Evolutionary conservation across 2,329 filamentous ascomycete genomes (phyloP).

Genomic region (Diaporthe citri): DNA sequence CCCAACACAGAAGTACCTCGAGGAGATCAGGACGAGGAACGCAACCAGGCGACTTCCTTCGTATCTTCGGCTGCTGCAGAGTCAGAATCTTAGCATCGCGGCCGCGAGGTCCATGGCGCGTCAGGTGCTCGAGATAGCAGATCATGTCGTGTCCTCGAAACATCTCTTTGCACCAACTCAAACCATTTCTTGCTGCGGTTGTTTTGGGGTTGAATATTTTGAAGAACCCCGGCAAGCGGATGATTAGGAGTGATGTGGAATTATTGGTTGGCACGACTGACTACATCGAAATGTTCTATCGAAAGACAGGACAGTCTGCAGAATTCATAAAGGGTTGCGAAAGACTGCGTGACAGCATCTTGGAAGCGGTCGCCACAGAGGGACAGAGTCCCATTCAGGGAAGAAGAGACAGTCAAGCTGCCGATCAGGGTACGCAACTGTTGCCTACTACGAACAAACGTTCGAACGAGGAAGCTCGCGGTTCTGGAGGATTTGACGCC

Average conservation of each 20-base stretch:
- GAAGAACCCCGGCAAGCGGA: conserved; percentile 2
- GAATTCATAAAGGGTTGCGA: conserved; percentile 5
- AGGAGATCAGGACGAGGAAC: conserved; percentile 3
- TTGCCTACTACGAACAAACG: background rate
- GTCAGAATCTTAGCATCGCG: conserved; percentile 33
- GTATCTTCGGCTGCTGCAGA: conserved; percentile 34
- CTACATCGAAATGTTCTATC: conserved; percentile 11
- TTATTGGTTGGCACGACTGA: conserved; percentile 1
- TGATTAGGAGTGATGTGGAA: conserved; percentile 8
- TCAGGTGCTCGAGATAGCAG: conserved; percentile 41
- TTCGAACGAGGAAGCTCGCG: background rate
- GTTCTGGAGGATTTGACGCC: background rate
- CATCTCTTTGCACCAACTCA: conserved; percentile 5
- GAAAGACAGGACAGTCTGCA: conserved; percentile 1
- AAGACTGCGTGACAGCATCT: background rate
- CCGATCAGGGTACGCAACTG: background rate
- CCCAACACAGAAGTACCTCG: background rate
- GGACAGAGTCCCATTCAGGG: background rate
- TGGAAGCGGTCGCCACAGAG: background rate
- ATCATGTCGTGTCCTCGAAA: conserved; percentile 35
- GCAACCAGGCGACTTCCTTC: conserved; percentile 26
- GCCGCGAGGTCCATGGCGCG: conserved; percentile 36
- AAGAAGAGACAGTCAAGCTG: background rate
- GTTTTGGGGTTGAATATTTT: conserved; percentile 5
- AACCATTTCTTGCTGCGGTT: conserved; percentile 19